Conservation (phyloP, 2,329 filamentous ascomycete genomes). For the Leptographium radiaticola region DNA sequence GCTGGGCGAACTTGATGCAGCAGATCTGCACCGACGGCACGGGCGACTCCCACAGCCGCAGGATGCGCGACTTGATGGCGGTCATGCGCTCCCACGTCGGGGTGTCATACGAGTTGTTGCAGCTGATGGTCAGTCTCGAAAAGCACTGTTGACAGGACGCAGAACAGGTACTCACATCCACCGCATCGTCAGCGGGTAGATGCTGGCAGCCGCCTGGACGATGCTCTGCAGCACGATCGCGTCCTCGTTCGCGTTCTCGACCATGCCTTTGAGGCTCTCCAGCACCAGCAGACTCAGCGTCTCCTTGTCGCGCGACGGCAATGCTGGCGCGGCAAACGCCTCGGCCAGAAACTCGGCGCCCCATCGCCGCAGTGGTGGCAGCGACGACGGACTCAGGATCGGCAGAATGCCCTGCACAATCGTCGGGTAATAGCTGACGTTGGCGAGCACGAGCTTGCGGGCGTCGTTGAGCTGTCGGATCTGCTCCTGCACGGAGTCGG, state of each 20-base stretch:
- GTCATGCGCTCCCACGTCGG: slow-evolving; percentile 80
- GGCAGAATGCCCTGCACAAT: slow-evolving; percentile 90
- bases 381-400: slow-evolving; percentile 64
- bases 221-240: slow-evolving; percentile 69
- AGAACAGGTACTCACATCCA: slow-evolving; percentile 64
- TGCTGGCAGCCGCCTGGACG: slow-evolving; percentile 78
- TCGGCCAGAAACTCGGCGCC: slow-evolving; percentile 92
- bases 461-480: slow-evolving; percentile 82
- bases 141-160: background rate
- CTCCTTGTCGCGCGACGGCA: slow-evolving; percentile 68
- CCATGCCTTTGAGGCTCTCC: slow-evolving; percentile 57
- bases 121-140: slow-evolving; percentile 41
- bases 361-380: slow-evolving; percentile 82
- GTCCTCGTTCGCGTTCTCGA: slow-evolving; percentile 65
- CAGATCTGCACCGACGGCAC: slow-evolving; percentile 69
- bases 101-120: slow-evolving; percentile 71
- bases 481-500: slow-evolving; percentile 52
- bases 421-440: slow-evolving; percentile 78
- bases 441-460: slow-evolving; percentile 75
- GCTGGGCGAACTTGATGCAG: slow-evolving; percentile 95
- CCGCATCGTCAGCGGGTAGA: slow-evolving; percentile 83
- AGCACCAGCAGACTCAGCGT: slow-evolving; percentile 65
- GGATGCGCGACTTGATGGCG: slow-evolving; percentile 76
- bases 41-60: slow-evolving; percentile 77
- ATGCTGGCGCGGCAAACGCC: slow-evolving; percentile 83